Evolutionary conservation across 1,139 yeast genomes (phyloP).

Genomic region (Blastobotrys serpentis): DNA sequence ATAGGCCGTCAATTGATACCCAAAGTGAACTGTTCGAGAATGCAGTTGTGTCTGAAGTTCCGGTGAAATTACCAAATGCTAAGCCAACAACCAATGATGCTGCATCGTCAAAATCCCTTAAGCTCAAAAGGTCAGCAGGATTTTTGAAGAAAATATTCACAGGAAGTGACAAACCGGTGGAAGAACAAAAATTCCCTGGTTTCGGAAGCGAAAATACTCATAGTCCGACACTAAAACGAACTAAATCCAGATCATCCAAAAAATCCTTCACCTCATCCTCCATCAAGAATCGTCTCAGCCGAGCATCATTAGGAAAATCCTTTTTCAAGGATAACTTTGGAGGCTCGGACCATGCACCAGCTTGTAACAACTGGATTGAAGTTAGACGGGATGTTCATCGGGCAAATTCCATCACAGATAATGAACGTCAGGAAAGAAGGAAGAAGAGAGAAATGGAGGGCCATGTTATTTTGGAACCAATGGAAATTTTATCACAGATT

Average conservation of each 20-base stretch:
- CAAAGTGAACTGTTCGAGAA: conserved; percentile 16
- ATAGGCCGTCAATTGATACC: conserved; percentile 10
- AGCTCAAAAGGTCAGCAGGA: conserved; percentile 42
- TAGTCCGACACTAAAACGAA: conserved; percentile 23
- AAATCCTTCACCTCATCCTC: conserved; percentile 25
- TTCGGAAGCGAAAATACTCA: conserved; percentile 1
- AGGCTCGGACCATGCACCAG: conserved; percentile 5
- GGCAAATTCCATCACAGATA: conserved; percentile 67
- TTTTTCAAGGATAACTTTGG: conserved; percentile 5
- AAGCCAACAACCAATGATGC: conserved; percentile 20
- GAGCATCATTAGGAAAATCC: conserved; percentile 7
- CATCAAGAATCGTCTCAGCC: conserved; percentile 15
- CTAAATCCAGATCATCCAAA: conserved; percentile 30
- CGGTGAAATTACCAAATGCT: conserved; percentile 28
- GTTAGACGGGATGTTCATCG: conserved; percentile 65
- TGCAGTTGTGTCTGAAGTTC: conserved; percentile 23
- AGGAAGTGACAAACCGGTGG: not conserved
- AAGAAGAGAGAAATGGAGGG: conserved; percentile 68
- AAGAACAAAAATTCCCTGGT: not conserved
- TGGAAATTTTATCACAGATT: conserved; percentile 28
- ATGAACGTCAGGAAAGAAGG: conserved; percentile 68
- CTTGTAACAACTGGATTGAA: conserved; percentile 44
- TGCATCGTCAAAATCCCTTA: conserved; percentile 23
- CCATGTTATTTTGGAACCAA: conserved; percentile 65
- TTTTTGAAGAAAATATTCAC: conserved; percentile 54